These are phyloP conservation scores for Suillus cothurnatus DNA, from an alignment of 768 basidiomycete genomes.

Conservation along the genomic window DNA sequence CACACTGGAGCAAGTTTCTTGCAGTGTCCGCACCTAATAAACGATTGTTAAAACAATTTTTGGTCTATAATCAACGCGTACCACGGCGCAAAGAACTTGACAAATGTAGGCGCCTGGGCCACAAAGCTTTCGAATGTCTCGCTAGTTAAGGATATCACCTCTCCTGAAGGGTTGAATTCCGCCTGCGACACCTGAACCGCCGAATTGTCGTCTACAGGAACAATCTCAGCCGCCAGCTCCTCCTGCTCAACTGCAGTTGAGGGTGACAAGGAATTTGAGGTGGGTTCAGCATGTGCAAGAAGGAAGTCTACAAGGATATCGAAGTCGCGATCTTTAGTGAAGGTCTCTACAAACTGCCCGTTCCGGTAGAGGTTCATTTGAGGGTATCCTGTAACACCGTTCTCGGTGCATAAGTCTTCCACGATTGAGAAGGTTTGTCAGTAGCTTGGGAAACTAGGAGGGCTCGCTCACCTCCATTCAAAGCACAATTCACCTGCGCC, in stretches of 20 bases:
- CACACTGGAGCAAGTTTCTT: slow-evolving; percentile 89
- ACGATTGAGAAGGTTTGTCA: not conserved
- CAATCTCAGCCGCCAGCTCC: slow-evolving; percentile 1
- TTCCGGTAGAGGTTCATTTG: slow-evolving; percentile 72
- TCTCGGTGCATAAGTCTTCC: slow-evolving; percentile 77
- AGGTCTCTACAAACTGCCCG: slow-evolving; percentile 62
- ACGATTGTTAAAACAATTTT: not conserved
- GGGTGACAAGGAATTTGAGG: slow-evolving; percentile 13
- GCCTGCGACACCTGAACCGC: slow-evolving; percentile 19
- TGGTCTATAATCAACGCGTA: slow-evolving; percentile 19
- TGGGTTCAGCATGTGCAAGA: slow-evolving; percentile 40
- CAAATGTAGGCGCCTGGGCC: slow-evolving; percentile 52
- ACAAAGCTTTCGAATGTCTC: slow-evolving; percentile 43
- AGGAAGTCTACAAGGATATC: slow-evolving; percentile 60
- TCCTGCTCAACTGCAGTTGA: slow-evolving; percentile 13
- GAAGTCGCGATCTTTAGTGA: slow-evolving; percentile 53
- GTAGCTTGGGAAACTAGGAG: not conserved
- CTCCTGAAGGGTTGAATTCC: slow-evolving; percentile 27
- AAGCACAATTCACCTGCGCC: slow-evolving; percentile 81
- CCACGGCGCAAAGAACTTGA: slow-evolving; percentile 94
- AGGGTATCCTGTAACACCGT: slow-evolving; percentile 73
- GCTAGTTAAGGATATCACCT: slow-evolving; percentile 25
- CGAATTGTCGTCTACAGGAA: slow-evolving; percentile 11
- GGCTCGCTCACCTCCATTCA: slow-evolving; percentile 65
- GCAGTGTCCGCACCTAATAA: slow-evolving; percentile 86